These are phyloP conservation scores for Salix brachista DNA, from an alignment of 345 rosid species.

Conservation along the genomic window DNA sequence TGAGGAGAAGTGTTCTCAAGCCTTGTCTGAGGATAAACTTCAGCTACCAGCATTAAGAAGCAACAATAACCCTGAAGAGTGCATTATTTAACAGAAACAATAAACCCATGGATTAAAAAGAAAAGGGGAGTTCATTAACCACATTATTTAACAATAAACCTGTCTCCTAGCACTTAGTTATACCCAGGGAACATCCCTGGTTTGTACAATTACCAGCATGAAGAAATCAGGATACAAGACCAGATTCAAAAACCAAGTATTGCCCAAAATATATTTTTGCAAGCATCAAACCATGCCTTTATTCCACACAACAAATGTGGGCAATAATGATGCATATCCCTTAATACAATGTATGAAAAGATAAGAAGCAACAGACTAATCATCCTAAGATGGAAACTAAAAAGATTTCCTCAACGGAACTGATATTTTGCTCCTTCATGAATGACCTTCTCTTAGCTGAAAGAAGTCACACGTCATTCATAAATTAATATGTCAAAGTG, in stretches of 20 bases:
- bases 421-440: not conserved
- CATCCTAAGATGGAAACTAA: not conserved
- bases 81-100: not conserved
- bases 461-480: not conserved
- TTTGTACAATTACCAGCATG: not conserved
- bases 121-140: no score
- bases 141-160: not conserved
- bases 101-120: not conserved
- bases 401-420: not conserved
- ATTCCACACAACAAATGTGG: not conserved
- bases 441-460: not conserved
- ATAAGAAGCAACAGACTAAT: not conserved
- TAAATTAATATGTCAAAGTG: not conserved
- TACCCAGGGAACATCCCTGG: not conserved
- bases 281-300: not conserved
- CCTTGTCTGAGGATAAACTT: not conserved
- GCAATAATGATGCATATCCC: not conserved
- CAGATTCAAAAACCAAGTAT: not conserved
- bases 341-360: not conserved
- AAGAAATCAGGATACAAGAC: not conserved
- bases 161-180: not conserved
- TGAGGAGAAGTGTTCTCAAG: not conserved
- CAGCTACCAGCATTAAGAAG: not conserved
- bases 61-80: not conserved
- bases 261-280: not conserved